These are phyloP conservation scores for Penicillium crustosum DNA, from an alignment of 2,329 filamentous ascomycete species.

Conservation along the genomic window DNA sequence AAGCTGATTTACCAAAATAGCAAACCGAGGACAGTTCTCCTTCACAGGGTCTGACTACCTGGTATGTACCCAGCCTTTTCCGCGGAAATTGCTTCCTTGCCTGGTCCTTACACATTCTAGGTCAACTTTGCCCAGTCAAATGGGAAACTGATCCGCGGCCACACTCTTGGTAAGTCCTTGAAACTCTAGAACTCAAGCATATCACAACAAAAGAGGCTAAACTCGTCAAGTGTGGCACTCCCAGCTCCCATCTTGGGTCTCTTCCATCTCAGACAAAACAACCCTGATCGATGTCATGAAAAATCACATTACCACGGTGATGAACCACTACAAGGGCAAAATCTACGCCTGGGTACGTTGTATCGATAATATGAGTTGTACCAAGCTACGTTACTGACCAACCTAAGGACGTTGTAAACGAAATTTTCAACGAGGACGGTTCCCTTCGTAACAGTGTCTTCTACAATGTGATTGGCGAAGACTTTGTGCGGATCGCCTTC, in stretches of 20 bases:
- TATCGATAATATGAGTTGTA: neutral
- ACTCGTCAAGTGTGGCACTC: constrained; percentile 38
- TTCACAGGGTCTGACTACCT: constrained; percentile 56
- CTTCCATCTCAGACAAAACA: constrained; percentile 53
- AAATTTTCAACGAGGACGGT: constrained; percentile 54
- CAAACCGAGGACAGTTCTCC: neutral
- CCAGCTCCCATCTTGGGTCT: constrained; percentile 33
- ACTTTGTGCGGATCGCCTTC: constrained; percentile 70
- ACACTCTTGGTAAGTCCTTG: constrained; percentile 53
- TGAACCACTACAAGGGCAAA: constrained; percentile 36
- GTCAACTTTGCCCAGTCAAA: constrained; percentile 41
- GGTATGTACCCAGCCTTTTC: constrained; percentile 12
- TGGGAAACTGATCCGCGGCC: constrained; percentile 58
- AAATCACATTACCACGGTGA: constrained; percentile 39
- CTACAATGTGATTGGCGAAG: constrained; percentile 66
- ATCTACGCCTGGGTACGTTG: constrained; percentile 38
- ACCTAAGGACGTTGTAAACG: constrained; percentile 33
- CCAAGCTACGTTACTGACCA: neutral
- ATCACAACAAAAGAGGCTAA: neutral
- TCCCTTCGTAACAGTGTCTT: constrained; percentile 62
- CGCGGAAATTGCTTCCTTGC: constrained; percentile 34
- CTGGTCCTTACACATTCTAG: constrained; percentile 54
- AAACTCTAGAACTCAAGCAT: constrained; percentile 34
- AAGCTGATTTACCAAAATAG: neutral
- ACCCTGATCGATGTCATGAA: constrained; percentile 56